Conservation (phyloP, 2,329 filamentous ascomycete species). For the Ambrosiella cleistominuta region DNA sequence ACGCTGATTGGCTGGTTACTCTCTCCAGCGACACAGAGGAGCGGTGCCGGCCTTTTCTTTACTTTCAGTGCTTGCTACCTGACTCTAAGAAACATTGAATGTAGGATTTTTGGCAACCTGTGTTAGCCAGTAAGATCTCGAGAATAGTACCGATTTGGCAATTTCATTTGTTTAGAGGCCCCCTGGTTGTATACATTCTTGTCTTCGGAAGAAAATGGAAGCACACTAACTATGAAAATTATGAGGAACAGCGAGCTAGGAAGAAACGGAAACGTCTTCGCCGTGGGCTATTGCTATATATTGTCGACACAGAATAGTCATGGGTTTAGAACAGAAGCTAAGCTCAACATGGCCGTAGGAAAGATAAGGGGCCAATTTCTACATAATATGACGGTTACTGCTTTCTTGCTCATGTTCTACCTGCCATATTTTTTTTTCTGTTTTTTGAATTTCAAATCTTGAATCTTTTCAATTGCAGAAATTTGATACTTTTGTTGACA, state of each 20-base stretch:
- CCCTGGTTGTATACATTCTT: not conserved
- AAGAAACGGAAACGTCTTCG: not conserved
- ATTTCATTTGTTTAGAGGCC: not conserved
- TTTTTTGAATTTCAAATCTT: not conserved
- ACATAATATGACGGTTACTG: too few relatives aligned
- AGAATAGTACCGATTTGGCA: not conserved
- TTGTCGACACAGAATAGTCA: not conserved
- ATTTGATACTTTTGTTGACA: too few relatives aligned
- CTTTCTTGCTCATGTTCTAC: not conserved
- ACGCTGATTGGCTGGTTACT: not conserved
- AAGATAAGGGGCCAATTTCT: not conserved
- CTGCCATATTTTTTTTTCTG: not conserved
- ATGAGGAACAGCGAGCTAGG: constrained; percentile 1
- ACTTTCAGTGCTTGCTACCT: not conserved
- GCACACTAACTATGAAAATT: constrained; percentile 1
- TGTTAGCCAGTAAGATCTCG: not conserved
- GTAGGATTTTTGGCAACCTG: not conserved
- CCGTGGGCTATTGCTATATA: not conserved
- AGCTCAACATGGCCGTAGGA: not conserved
- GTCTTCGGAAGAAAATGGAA: not conserved
- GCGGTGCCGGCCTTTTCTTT: not conserved
- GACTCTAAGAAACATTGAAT: not conserved
- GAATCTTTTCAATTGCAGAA: not conserved
- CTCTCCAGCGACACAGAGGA: not conserved
- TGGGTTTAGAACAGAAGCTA: not conserved